Evolutionary conservation across 164 flowering plant genomes (phyloP).

Genomic region (Umbellularia californica): DNA sequence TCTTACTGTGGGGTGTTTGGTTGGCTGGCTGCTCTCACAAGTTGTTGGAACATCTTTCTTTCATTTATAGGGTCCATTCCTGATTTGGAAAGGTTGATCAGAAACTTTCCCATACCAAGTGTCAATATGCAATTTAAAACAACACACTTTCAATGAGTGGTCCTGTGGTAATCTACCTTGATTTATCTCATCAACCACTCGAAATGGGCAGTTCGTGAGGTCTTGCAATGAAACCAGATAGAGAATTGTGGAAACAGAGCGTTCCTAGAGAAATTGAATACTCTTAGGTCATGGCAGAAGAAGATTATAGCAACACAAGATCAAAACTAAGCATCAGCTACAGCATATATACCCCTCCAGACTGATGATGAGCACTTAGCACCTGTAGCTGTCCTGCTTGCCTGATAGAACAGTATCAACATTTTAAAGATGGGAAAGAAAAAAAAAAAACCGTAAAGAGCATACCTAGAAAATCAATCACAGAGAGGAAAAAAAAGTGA

Average conservation of each 20-base stretch:
- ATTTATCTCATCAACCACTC: conserved; percentile 98
- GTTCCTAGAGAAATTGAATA: conserved; percentile 51
- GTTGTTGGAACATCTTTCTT: conserved; percentile 96
- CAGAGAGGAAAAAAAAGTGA: neutral
- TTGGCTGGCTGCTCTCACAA: conserved; percentile 92
- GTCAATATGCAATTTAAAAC: neutral
- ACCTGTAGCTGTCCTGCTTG: conserved; percentile 92
- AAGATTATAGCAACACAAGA: neutral
- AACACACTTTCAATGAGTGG: neutral
- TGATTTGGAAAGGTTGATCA: conserved; percentile 17
- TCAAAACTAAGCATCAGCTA: neutral
- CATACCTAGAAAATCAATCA: neutral
- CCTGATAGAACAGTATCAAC: conserved; percentile 29
- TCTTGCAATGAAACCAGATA: conserved; percentile 98
- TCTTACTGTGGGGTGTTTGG: conserved; percentile 94
- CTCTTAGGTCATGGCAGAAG: neutral
- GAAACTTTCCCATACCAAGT: neutral
- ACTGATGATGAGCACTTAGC: conserved; percentile 92
- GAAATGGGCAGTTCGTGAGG: conserved; percentile 91
- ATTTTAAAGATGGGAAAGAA: neutral
- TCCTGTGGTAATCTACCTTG: conserved; percentile 53
- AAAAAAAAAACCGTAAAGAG: neutral
- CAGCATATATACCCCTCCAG: conserved; percentile 72
- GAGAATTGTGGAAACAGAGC: conserved; percentile 95
- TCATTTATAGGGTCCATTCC: conserved; percentile 99